Conservation (phyloP, 2,329 filamentous ascomycete genomes). For the Colletotrichum graminicola region DNA sequence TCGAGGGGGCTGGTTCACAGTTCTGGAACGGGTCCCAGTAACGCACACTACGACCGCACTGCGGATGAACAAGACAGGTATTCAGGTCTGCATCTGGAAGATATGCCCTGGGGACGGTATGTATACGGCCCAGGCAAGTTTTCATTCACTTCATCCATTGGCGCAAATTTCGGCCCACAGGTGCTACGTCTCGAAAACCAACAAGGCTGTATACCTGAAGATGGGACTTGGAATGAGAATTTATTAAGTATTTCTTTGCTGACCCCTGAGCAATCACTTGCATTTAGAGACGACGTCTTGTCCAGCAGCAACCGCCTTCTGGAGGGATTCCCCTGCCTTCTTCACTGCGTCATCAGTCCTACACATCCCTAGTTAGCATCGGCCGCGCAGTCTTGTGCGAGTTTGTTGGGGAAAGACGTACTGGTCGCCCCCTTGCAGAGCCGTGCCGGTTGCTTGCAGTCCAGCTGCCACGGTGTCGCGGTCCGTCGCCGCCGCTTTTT, state of each 20-base stretch:
- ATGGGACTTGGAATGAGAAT: background rate
- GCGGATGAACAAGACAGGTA: background rate
- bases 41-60: background rate
- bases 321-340: background rate
- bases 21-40: background rate
- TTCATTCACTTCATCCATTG: too few species aligned
- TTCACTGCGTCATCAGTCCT: background rate
- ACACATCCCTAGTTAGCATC: background rate
- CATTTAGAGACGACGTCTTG: background rate
- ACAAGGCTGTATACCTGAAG: background rate
- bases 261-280: background rate
- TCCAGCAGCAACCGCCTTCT: conserved; percentile 1
- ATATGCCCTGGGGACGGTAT: background rate
- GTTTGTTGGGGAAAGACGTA: background rate
- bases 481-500: background rate
- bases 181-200: background rate
- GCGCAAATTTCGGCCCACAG: background rate
- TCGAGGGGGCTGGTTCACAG: background rate
- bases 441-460: background rate
- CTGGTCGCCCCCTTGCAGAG: conserved; percentile 5
- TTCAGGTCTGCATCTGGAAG: background rate
- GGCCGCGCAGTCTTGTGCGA: background rate
- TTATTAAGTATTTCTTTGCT: background rate
- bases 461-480: background rate
- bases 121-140: background rate